Percentiles rank a stretch among this genome's conserved stretches.
phyloP scores from a whole-genome alignment of 495 filamentous ascomycete species.

The Aspergillus indologenus region DNA sequence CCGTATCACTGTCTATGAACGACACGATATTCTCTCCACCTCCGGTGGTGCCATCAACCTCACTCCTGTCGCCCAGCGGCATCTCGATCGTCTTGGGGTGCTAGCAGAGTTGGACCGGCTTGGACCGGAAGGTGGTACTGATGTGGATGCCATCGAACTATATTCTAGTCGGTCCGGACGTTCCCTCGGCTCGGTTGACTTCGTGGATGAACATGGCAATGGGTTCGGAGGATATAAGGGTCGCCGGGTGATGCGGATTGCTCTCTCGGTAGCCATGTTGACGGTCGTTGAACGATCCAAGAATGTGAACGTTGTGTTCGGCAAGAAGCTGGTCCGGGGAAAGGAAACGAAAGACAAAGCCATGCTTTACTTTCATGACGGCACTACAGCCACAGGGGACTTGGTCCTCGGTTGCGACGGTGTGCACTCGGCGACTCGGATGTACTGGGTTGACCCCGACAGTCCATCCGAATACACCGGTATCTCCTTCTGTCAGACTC shows the following conservation, averaged over 20 bases:
- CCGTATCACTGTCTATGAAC: slow-evolving; percentile 55
- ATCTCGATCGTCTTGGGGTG: slow-evolving; percentile 55
- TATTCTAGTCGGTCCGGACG: slow-evolving; percentile 51
- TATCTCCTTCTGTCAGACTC: slow-evolving; percentile 53
- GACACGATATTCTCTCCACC: slow-evolving; percentile 52
- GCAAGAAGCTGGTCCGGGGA: slow-evolving; percentile 38
- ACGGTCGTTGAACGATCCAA: slow-evolving; percentile 37
- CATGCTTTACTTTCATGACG: slow-evolving; percentile 49
- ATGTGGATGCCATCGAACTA: slow-evolving; percentile 52
- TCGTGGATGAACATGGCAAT: slow-evolving; percentile 35
- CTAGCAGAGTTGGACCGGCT: slow-evolving; percentile 41
- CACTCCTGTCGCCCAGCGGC: slow-evolving; percentile 57
- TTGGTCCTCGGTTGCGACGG: slow-evolving; percentile 62
- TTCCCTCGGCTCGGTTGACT: slow-evolving; percentile 43
- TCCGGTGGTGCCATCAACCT: slow-evolving; percentile 63
- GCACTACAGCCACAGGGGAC: slow-evolving; percentile 45
- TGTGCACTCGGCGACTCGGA: slow-evolving; percentile 57
- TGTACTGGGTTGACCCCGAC: slow-evolving; percentile 49
- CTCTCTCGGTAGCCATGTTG: slow-evolving; percentile 47
- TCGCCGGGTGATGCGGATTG: slow-evolving; percentile 46
- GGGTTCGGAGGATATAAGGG: slow-evolving; percentile 46
- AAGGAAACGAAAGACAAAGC: slow-evolving; percentile 42
- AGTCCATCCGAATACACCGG: slow-evolving; percentile 53
- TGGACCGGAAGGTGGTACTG: slow-evolving; percentile 43
- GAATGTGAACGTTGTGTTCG: slow-evolving; percentile 38